Evolutionary conservation across 2,329 filamentous ascomycete species (phyloP).

Genomic region (Bipolaris oryzae): DNA sequence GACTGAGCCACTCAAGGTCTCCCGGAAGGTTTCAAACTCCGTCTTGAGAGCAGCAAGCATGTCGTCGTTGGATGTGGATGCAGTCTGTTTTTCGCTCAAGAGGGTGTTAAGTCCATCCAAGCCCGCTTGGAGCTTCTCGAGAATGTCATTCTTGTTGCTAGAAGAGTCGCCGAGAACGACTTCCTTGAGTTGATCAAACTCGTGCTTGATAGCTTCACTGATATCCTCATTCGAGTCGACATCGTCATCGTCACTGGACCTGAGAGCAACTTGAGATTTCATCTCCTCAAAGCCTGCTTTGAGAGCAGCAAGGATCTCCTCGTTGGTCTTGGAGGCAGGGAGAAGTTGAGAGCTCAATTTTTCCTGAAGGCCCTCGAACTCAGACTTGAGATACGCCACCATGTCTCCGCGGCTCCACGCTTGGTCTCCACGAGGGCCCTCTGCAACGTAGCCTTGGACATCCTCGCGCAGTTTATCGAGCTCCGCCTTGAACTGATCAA

Average conservation of each 20-base stretch:
- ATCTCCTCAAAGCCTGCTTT: slow-evolving; percentile 50
- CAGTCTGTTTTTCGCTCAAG: slow-evolving; percentile 43
- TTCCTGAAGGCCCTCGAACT: slow-evolving; percentile 66
- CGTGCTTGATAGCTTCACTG: slow-evolving; percentile 75
- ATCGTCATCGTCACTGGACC: slow-evolving; percentile 45
- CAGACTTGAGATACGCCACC: slow-evolving; percentile 59
- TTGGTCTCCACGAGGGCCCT: slow-evolving; percentile 52
- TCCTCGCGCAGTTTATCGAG: slow-evolving; percentile 69
- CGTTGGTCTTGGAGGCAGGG: slow-evolving; percentile 40
- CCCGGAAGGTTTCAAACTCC: slow-evolving; percentile 66
- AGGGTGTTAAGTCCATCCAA: slow-evolving; percentile 57
- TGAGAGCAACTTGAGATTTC: slow-evolving; percentile 48
- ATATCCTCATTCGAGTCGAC: slow-evolving; percentile 53
- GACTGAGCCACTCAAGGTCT: slow-evolving; percentile 61
- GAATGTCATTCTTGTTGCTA: slow-evolving; percentile 64
- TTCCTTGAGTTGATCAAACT: slow-evolving; percentile 81
- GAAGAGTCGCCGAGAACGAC: slow-evolving; percentile 69
- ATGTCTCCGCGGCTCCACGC: slow-evolving; percentile 53
- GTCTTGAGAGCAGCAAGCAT: slow-evolving; percentile 59
- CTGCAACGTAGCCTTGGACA: slow-evolving; percentile 59
- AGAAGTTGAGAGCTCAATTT: slow-evolving; percentile 59
- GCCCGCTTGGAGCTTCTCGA: slow-evolving; percentile 63
- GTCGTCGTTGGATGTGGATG: slow-evolving; percentile 50
- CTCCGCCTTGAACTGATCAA: slow-evolving; percentile 69
- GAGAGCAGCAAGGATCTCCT: slow-evolving; percentile 49